Conservation (phyloP, 306 rosid genomes). For the Quercus robur region DNA sequence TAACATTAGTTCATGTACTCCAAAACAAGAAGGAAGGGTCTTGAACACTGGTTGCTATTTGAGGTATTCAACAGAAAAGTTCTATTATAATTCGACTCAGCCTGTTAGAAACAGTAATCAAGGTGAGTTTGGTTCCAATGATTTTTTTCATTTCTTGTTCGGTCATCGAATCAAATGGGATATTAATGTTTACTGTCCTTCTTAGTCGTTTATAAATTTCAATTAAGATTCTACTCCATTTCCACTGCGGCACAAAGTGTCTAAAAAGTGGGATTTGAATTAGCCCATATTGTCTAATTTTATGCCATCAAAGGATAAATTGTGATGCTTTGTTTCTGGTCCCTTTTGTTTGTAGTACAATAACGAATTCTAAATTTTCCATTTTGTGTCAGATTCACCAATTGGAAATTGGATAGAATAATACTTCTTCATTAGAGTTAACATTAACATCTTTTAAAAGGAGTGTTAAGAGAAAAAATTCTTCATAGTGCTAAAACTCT, state of each 20-base stretch:
- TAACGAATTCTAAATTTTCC: too few species aligned
- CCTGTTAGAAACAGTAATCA: constrained; percentile 6
- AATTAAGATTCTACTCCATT: neutral
- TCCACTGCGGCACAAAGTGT: too few species aligned
- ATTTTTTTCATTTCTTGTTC: neutral
- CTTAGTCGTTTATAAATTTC: too few species aligned
- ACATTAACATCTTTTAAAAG: neutral
- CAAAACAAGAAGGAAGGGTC: constrained; percentile 63
- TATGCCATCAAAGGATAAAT: too few species aligned
- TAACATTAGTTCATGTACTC: constrained; percentile 35
- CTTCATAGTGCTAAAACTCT: neutral
- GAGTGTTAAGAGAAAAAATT: too few species aligned
- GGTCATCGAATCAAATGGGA: neutral
- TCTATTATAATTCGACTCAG: constrained; percentile 43
- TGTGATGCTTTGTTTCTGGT: too few species aligned
- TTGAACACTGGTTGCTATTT: constrained; percentile 67
- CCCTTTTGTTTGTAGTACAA: too few species aligned
- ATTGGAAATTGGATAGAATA: neutral
- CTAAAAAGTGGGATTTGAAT: too few species aligned
- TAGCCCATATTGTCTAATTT: too few species aligned
- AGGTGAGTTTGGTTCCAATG: constrained; percentile 27
- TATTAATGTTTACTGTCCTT: neutral
- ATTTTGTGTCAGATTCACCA: too few species aligned
- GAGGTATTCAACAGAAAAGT: constrained; percentile 54
- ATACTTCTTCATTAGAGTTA: neutral